Evolutionary conservation across 768 basidiomycete species (phyloP).

Genomic region (Panellus pusillus): DNA sequence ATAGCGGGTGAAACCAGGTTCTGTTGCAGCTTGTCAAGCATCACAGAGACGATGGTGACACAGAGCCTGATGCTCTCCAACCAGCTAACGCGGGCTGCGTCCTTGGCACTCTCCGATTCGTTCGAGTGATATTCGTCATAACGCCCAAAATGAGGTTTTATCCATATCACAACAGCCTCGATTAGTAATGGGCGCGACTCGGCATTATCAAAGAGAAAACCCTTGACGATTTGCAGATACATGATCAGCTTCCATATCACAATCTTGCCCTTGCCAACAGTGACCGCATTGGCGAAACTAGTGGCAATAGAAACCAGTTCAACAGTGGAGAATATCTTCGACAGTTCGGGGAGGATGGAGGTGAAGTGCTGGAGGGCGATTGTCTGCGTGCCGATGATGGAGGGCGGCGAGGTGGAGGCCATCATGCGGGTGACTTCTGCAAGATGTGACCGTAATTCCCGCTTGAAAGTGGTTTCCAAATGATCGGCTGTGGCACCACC

Average conservation of each 20-base stretch:
- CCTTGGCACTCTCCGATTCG: slow-evolving; percentile 66
- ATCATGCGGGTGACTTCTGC: slow-evolving; percentile 86
- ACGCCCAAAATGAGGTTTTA: slow-evolving; percentile 91
- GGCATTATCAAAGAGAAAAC: slow-evolving; percentile 82
- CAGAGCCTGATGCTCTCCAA: slow-evolving; percentile 88
- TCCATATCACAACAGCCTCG: slow-evolving; percentile 88
- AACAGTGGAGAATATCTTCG: slow-evolving; percentile 74
- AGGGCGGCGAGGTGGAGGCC: slow-evolving; percentile 70
- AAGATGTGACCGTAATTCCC: slow-evolving; percentile 77
- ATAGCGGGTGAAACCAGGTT: slow-evolving; percentile 70
- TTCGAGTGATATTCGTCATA: slow-evolving; percentile 80
- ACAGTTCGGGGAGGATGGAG: slow-evolving; percentile 84
- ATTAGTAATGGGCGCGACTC: slow-evolving; percentile 78
- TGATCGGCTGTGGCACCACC: slow-evolving; percentile 84
- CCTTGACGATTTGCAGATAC: slow-evolving; percentile 89
- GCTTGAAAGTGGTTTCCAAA: slow-evolving; percentile 81
- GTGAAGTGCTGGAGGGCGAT: slow-evolving; percentile 93
- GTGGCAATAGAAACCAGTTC: slow-evolving; percentile 88
- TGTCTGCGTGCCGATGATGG: slow-evolving; percentile 96
- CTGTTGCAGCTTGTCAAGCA: slow-evolving; percentile 87
- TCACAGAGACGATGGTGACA: slow-evolving; percentile 83
- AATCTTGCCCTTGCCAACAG: slow-evolving; percentile 78
- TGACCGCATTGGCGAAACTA: slow-evolving; percentile 83
- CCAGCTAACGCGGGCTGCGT: slow-evolving; percentile 83
- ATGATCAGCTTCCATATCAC: slow-evolving; percentile 93